Percentiles rank a stretch among this genome's conserved stretches.
These are phyloP conservation scores for Gossypium schwendimanii DNA, from an alignment of 441 rosid genomes.

Conservation along the genomic window DNA sequence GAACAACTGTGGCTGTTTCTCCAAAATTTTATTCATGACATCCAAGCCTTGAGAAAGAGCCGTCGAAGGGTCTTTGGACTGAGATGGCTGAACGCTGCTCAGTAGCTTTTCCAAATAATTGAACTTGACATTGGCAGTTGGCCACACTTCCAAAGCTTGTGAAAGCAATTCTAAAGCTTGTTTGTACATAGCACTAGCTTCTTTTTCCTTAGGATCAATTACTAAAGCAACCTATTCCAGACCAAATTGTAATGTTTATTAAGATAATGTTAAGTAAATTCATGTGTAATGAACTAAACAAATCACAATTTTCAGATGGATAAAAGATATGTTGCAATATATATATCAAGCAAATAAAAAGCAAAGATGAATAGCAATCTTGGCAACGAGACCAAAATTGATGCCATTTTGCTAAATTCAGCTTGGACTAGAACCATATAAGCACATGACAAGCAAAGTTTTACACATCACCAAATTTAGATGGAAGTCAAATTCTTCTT, in stretches of 20 bases:
- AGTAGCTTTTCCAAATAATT: conserved; percentile 82
- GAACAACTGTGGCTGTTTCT: conserved; percentile 93
- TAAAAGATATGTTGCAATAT: not conserved
- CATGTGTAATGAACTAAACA: not conserved
- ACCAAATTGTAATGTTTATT: conserved; percentile 5
- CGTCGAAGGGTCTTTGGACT: conserved; percentile 89
- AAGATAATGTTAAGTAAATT: not conserved
- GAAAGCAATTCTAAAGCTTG: conserved; percentile 93
- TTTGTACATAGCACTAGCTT: conserved; percentile 80
- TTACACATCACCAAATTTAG: not conserved
- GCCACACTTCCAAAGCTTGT: conserved; percentile 97
- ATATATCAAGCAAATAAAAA: not conserved
- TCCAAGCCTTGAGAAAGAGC: conserved; percentile 95
- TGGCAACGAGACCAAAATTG: not conserved
- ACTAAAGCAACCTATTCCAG: conserved; percentile 85
- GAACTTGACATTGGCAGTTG: conserved; percentile 89
- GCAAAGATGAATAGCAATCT: not conserved
- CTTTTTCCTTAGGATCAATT: conserved; percentile 97
- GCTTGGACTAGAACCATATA: not conserved
- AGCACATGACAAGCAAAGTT: not conserved
- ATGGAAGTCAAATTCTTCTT: not conserved
- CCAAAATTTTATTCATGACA: conserved; percentile 97
- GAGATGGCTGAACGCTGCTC: conserved; percentile 81
- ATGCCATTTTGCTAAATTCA: not conserved
- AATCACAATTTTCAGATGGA: not conserved